Conservation (phyloP, 768 basidiomycete genomes). For the Royoungia palumana region DNA sequence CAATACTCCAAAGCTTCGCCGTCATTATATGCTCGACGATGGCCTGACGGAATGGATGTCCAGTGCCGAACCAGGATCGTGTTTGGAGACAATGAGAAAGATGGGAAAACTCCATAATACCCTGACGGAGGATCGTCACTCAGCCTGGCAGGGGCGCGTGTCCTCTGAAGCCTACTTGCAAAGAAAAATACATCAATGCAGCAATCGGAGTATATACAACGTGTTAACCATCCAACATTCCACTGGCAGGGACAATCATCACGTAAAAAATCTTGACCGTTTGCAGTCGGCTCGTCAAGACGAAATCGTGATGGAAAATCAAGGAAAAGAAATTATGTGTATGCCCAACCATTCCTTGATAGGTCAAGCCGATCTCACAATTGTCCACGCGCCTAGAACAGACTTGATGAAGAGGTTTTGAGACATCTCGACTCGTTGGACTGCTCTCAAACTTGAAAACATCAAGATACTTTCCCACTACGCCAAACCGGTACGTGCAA, state of each 20-base stretch:
- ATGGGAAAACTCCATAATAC: background rate
- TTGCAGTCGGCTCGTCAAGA: background rate
- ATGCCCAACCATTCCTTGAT: background rate
- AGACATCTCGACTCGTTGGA: background rate
- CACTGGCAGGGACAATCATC: too few relatives aligned
- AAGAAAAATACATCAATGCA: slow-evolving; percentile 3
- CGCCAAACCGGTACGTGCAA: slow-evolving; percentile 12
- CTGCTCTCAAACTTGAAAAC: background rate
- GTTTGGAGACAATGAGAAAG: slow-evolving; percentile 1
- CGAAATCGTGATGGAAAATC: background rate
- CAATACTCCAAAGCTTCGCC: background rate
- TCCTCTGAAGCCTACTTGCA: background rate
- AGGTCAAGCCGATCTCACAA: background rate
- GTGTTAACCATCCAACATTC: background rate
- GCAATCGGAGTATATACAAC: too few relatives aligned
- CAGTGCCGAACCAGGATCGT: background rate
- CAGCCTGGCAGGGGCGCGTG: background rate
- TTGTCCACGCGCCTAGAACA: background rate
- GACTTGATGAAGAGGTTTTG: background rate
- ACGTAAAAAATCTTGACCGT: background rate
- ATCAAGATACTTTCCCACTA: background rate
- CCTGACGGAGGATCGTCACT: too few relatives aligned
- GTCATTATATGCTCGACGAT: slow-evolving; percentile 3
- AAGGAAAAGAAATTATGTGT: slow-evolving; percentile 3
- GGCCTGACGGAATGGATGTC: slow-evolving; percentile 8